Conservation (phyloP, 139 green algal species). For the Tetraselmis chui region DNA sequence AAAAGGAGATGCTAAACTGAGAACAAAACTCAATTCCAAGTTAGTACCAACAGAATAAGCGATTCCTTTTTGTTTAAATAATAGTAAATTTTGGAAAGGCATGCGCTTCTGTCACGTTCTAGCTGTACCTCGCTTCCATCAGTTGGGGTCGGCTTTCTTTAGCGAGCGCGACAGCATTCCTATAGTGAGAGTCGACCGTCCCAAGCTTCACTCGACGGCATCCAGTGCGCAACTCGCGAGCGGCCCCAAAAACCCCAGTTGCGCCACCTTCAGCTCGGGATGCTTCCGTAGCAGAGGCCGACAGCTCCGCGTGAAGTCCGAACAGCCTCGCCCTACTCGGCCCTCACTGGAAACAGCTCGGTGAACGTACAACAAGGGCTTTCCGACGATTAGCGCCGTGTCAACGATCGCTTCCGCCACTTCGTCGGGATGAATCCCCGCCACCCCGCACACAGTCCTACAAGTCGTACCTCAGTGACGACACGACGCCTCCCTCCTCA, state of each 20-base stretch:
- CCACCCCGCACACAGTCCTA: slow-evolving; percentile 13
- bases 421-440: slow-evolving; percentile 45
- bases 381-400: slow-evolving; percentile 15
- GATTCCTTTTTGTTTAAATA: too few relatives aligned
- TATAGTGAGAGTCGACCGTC: too few relatives aligned
- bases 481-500: slow-evolving; percentile 9
- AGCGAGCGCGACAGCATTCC: too few relatives aligned
- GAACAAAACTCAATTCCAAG: not conserved
- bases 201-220: not conserved
- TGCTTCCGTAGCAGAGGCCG: slow-evolving; percentile 19
- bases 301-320: slow-evolving; percentile 19
- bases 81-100: too few relatives aligned
- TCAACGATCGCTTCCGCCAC: slow-evolving; percentile 33
- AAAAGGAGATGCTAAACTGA: not conserved
- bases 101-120: not conserved
- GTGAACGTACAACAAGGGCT: slow-evolving; percentile 39
- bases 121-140: not conserved
- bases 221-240: not conserved
- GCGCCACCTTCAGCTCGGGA: not conserved
- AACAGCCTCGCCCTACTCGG: too few relatives aligned
- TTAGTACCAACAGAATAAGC: too few relatives aligned
- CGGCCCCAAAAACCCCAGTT: not conserved
- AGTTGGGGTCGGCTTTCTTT: not conserved
- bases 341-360: slow-evolving; percentile 19
- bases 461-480: slow-evolving; percentile 1